Conservation (phyloP, 2,329 filamentous ascomycete species). For the Cladosporium sp. region DNA sequence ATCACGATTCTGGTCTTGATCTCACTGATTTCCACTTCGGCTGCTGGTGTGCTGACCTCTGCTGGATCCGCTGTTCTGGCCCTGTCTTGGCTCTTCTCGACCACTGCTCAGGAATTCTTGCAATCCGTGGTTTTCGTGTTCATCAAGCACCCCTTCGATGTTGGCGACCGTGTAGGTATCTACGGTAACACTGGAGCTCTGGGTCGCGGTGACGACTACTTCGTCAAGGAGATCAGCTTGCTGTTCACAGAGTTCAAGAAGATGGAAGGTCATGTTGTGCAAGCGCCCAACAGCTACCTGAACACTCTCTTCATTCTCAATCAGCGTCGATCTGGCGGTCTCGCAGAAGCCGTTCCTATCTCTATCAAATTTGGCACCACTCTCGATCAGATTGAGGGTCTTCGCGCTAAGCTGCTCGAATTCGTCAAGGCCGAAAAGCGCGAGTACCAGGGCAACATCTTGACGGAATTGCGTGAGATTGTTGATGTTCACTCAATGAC, state of each 20-base stretch:
- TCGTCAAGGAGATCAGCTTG: constrained; percentile 88
- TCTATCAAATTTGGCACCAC: constrained; percentile 86
- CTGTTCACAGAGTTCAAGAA: constrained; percentile 98
- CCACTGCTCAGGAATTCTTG: constrained; percentile 89
- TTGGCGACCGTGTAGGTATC: constrained; percentile 85
- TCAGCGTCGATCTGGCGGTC: constrained; percentile 80
- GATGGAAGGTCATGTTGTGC: constrained; percentile 94
- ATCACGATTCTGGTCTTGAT: constrained; percentile 83
- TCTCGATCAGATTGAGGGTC: constrained; percentile 72
- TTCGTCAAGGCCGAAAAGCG: constrained; percentile 83
- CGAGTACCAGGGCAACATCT: constrained; percentile 80
- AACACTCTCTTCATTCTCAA: constrained; percentile 95
- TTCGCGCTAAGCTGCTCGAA: constrained; percentile 74
- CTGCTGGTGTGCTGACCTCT: constrained; percentile 85
- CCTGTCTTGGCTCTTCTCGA: constrained; percentile 86
- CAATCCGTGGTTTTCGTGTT: constrained; percentile 95
- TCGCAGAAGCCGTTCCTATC: constrained; percentile 81
- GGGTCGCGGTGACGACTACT: constrained; percentile 84
- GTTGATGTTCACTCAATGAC: constrained; percentile 80
- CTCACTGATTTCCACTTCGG: constrained; percentile 82
- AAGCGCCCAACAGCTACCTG: constrained; percentile 89
- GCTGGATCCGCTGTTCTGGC: constrained; percentile 84
- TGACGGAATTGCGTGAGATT: constrained; percentile 77
- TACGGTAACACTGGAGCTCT: constrained; percentile 83
- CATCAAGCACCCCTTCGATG: constrained; percentile 95